phyloP scores from a whole-genome alignment of 108 stramenopile species.

The Hondaea fermentalgiana region DNA sequence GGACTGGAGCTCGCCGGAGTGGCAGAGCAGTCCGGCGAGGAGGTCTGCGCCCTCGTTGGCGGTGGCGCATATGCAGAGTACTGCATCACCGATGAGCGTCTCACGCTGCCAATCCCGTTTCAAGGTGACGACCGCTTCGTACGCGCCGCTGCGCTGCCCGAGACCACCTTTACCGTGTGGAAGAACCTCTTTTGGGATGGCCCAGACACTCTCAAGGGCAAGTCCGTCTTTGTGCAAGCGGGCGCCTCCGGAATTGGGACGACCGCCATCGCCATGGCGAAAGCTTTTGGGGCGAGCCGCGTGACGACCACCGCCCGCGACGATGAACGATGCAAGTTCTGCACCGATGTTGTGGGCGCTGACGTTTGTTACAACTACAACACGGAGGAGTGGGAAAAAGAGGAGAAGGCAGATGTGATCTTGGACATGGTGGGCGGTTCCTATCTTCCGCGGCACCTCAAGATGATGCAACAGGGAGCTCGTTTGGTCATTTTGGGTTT shows the following conservation, averaged over 20 bases:
- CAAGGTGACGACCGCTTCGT: neutral
- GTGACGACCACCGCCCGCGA: neutral
- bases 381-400: neutral
- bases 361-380: neutral
- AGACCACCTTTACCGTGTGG: constrained; percentile 16
- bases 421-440: constrained; percentile 9
- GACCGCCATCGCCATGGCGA: neutral
- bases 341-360: neutral
- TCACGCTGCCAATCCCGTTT: neutral
- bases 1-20: neutral
- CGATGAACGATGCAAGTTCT: neutral
- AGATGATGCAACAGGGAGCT: neutral
- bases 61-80: neutral
- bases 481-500: neutral
- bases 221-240: neutral
- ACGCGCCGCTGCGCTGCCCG: neutral
- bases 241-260: neutral
- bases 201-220: neutral
- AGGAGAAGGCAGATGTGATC: neutral
- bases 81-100: neutral
- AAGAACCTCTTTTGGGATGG: neutral
- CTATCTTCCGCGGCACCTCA: neutral
- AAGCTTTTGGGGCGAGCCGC: neutral
- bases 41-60: constrained; percentile 5
- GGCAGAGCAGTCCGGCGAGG: neutral